Evolutionary conservation across 345 rosid genomes (phyloP).

Genomic region (Corymbia maculata): DNA sequence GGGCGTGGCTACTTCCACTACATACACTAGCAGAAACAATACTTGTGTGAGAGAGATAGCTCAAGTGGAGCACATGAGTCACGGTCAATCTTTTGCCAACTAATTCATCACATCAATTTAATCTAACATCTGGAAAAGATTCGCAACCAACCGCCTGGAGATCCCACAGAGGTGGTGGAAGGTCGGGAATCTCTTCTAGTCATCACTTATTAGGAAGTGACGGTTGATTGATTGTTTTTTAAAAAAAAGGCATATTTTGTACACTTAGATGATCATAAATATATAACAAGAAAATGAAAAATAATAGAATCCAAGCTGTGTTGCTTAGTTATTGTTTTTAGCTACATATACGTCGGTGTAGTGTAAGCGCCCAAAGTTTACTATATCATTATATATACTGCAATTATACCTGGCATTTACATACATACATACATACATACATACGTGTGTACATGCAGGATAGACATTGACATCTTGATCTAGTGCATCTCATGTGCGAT

Average conservation of each 20-base stretch:
- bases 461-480: neutral
- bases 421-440: too few species aligned
- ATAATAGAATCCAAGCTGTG: too few species aligned
- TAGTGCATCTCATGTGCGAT: neutral
- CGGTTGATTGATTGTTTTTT: neutral
- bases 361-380: too few species aligned
- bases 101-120: neutral
- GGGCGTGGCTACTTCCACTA: neutral
- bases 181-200: neutral
- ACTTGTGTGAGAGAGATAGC: neutral
- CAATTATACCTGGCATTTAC: neutral
- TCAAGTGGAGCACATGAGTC: too few species aligned
- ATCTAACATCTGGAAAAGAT: neutral
- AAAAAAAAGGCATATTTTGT: neutral
- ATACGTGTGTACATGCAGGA: too few species aligned
- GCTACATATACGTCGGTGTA: too few species aligned
- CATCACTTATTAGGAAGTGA: neutral
- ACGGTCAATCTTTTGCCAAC: too few species aligned
- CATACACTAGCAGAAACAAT: neutral
- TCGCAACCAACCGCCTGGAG: neutral
- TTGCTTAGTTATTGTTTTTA: too few species aligned
- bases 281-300: neutral
- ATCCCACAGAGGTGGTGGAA: neutral
- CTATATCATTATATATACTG: neutral
- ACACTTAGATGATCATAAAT: neutral